Evolutionary conservation across 106 monocot species (phyloP).

Genomic region (Dioscorea zingiberensis): DNA sequence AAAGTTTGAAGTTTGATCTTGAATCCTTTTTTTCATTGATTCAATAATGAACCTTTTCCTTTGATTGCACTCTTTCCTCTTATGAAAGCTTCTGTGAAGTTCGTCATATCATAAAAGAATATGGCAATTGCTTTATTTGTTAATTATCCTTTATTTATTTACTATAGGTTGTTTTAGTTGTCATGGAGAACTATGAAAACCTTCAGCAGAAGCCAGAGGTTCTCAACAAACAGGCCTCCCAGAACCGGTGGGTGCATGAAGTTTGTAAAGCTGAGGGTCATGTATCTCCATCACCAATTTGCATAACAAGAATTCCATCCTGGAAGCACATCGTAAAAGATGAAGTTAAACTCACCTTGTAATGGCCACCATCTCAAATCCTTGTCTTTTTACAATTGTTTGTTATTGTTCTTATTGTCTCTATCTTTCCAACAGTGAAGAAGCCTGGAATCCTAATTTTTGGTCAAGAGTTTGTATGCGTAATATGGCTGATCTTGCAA

Average conservation of each 20-base stretch:
- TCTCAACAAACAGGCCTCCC: conserved; percentile 13
- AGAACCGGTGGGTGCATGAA: conserved; percentile 68
- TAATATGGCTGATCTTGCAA: conserved; percentile 87
- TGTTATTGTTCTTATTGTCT: conserved; percentile 1
- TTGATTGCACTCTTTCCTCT: too few relatives aligned
- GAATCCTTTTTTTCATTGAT: too few relatives aligned
- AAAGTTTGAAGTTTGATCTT: too few relatives aligned
- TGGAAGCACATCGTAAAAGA: conserved; percentile 69
- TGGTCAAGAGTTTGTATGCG: conserved; percentile 89
- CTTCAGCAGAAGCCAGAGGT: conserved; percentile 32
- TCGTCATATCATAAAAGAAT: too few relatives aligned
- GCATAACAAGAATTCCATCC: conserved; percentile 52
- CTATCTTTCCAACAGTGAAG: conserved; percentile 41
- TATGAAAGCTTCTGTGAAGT: too few relatives aligned
- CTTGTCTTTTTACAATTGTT: background rate
- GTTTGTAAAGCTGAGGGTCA: conserved; percentile 68
- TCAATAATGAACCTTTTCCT: too few relatives aligned
- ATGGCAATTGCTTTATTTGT: too few relatives aligned
- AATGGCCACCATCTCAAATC: conserved; percentile 37
- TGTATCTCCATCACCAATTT: conserved; percentile 24
- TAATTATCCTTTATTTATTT: background rate
- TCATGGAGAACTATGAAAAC: conserved; percentile 71
- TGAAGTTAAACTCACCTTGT: conserved; percentile 43
- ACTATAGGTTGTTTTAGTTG: conserved; percentile 72
- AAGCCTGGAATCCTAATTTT: conserved; percentile 53